These are phyloP conservation scores for Barnettozyma sp. DNA, from an alignment of 805 yeast species.

Conservation along the genomic window DNA sequence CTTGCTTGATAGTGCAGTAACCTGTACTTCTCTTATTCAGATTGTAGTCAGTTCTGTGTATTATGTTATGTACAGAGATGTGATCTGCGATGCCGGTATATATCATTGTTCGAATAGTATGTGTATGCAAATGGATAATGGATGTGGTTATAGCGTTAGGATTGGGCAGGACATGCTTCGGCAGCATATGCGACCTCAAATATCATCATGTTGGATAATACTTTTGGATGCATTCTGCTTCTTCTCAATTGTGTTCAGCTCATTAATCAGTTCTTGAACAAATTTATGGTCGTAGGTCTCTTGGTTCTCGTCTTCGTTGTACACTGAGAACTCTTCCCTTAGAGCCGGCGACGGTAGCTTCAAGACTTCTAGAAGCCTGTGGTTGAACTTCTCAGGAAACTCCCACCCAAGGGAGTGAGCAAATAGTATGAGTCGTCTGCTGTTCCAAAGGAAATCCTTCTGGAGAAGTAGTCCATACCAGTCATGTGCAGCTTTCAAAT, in stretches of 20 bases:
- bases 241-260: constrained; percentile 7
- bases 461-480: constrained; percentile 12
- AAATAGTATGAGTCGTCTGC: constrained; percentile 10
- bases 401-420: constrained; percentile 12
- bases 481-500: constrained; percentile 4
- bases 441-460: constrained; percentile 4
- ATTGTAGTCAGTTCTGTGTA: no score
- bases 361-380: constrained; percentile 8
- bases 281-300: constrained; percentile 12
- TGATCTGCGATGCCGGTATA: no score
- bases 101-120: no score
- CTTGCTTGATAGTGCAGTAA: no score
- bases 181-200: no score
- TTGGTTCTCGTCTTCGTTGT: constrained; percentile 5
- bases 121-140: no score
- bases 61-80: no score
- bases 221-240: no score
- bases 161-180: no score
- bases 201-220: no score
- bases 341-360: background rate
- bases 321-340: constrained; percentile 1
- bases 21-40: no score
- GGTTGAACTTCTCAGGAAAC: constrained; percentile 12
- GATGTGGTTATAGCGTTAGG: no score
- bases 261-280: constrained; percentile 7